Evolutionary conservation across 441 rosid genomes (phyloP), one percentile per base, ranked within the genome.

Genomic region (Populus hybrid): DNA sequence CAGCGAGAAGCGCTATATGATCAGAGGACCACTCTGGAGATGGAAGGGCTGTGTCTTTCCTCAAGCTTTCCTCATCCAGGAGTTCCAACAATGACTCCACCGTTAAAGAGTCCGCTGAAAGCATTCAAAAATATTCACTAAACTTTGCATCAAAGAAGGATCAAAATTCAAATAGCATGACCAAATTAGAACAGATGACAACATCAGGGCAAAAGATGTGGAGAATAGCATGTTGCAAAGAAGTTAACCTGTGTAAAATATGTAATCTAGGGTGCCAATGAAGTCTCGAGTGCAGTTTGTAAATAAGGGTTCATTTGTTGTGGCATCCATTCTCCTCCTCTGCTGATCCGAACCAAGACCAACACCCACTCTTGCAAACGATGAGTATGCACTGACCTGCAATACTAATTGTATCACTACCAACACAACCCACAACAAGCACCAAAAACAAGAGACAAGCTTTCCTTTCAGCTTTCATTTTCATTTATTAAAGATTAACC

Each of bases 11-110:
- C 53, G 99, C 98, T 81, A 91, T 90, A 87, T 97, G 99, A 94
- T 92, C 97, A 26, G 99, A 97, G 67, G 99, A 97, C 99, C 99
- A 94, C 84, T 94, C 99, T 7, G 99, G 98, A 64, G 99, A 96
- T 78, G 99, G 98, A 86, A 96, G 98, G 40, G 97, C 99, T 66
- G 98, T 96, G 79, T 97, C 98, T 82, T 97, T 97, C 82, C 99
- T 92, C 88, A 97, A 88, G 89, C 96, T 90, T 74, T 94, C 99
- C 86, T 97, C 99, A 81, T 94, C 98, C 89, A 94, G 80, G 72
- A 97, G 93, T 84, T 96, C 99, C 89, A 96, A 79, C 79, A 96
- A 85, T 6, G 98, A 92, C 80, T 96, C 99, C 75, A 97, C 98
- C n/a, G 85, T 87, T 77, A 97, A 81, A 2, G 98, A 90, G 89